A percentile compares a stretch with the other conserved stretches of the same genome.
These are phyloP conservation scores for Rhizopus arrhizus DNA, from an alignment of 371 early-diverging fungal species.

Conservation along the genomic window DNA sequence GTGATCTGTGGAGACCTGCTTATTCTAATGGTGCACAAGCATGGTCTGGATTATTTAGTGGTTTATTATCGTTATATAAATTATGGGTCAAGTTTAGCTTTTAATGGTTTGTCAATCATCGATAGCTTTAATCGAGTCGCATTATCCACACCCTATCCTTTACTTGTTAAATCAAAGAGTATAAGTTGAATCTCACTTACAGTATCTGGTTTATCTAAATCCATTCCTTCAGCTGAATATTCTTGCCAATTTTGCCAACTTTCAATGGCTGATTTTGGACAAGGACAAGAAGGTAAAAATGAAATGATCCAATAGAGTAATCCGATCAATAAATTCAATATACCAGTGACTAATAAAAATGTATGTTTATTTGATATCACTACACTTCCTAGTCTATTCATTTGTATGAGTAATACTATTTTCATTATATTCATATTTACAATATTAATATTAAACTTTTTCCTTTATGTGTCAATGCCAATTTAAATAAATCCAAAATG, in stretches of 20 bases:
- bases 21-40: conserved; percentile 72
- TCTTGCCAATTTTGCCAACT: conserved; percentile 47
- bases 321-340: conserved; percentile 26
- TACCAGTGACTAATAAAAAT: conserved; percentile 27
- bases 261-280: conserved; percentile 26
- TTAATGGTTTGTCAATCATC: conserved; percentile 12
- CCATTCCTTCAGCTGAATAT: conserved; percentile 40
- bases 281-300: conserved; percentile 27
- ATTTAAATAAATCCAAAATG: conserved; percentile 21
- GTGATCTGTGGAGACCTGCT: conserved; percentile 67
- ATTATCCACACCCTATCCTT: conserved; percentile 2
- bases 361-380: conserved; percentile 21
- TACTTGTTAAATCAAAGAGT: not conserved
- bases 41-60: conserved; percentile 71
- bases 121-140: conserved; percentile 6
- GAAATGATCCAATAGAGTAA: conserved; percentile 36
- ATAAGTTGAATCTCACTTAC: not conserved
- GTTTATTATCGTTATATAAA: conserved; percentile 69
- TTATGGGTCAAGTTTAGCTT: conserved; percentile 52
- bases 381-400: conserved; percentile 15
- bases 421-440: conserved; percentile 19
- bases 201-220: conserved; percentile 26
- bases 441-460: conserved; percentile 35
- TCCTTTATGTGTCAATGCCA: conserved; percentile 32
- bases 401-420: conserved; percentile 19